Conservation (phyloP, 2,329 filamentous ascomycete species). For the Blastomyces emzantsi region DNA sequence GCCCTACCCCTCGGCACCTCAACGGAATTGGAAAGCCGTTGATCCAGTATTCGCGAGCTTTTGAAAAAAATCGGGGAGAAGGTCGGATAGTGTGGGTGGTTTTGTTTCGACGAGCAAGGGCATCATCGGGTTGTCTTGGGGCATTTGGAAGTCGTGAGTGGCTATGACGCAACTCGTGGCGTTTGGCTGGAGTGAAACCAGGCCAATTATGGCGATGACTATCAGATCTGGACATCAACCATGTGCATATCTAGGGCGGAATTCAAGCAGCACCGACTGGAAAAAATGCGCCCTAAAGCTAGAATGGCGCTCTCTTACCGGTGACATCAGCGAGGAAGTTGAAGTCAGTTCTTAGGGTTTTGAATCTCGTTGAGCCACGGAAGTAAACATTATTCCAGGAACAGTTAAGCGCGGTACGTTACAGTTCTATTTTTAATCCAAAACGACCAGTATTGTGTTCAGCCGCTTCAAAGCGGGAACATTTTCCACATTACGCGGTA, state of each 20-base stretch:
- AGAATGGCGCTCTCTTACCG: background rate
- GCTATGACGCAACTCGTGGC: background rate
- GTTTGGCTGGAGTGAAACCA: background rate
- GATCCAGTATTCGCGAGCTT: background rate
- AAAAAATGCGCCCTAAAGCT: background rate
- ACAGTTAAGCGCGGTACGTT: background rate
- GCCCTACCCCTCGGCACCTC: background rate
- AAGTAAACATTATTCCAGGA: background rate
- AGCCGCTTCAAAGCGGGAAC: background rate
- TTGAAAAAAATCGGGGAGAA: background rate
- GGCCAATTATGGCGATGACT: background rate
- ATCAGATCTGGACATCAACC: too few relatives aligned
- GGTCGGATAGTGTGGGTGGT: background rate
- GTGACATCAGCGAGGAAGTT: background rate
- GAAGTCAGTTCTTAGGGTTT: background rate
- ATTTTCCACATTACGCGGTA: background rate
- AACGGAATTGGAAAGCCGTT: background rate
- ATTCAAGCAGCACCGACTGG: background rate
- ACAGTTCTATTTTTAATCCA: background rate
- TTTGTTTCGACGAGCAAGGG: background rate
- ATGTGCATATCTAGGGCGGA: background rate
- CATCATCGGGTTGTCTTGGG: background rate
- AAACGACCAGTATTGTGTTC: background rate
- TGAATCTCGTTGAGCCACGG: background rate
- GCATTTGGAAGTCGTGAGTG: background rate